Percentiles rank a stretch among this genome's conserved stretches.
Conservation (phyloP, 768 basidiomycete species). For the Tylopilus vinaceipallidus region DNA sequence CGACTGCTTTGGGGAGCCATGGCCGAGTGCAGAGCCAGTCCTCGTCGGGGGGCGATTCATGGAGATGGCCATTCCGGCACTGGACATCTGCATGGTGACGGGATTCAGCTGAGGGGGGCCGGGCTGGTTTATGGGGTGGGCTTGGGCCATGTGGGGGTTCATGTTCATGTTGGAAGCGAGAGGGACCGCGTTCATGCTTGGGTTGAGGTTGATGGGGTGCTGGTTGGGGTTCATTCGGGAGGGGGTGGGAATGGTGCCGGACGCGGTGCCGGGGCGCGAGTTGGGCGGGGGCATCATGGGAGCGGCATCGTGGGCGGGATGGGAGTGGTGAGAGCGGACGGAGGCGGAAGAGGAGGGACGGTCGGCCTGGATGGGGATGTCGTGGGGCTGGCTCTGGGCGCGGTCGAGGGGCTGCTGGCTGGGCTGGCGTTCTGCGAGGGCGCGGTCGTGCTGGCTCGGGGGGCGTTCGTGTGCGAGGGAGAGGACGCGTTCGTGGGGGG, state of each 20-base stretch:
- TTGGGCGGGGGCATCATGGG: conserved; percentile 25
- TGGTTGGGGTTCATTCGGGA: conserved; percentile 28
- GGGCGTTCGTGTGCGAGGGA: conserved; percentile 24
- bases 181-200: conserved; percentile 16
- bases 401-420: conserved; percentile 26
- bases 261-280: conserved; percentile 29
- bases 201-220: conserved; percentile 21
- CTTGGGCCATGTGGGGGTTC: conserved; percentile 13
- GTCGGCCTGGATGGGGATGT: conserved; percentile 21
- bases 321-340: conserved; percentile 28
- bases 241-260: conserved; percentile 13
- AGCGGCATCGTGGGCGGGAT: conserved; percentile 16
- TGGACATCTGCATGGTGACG: conserved; percentile 16
- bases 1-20: conserved; percentile 29
- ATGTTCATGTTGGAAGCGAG: conserved; percentile 15
- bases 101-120: conserved; percentile 18
- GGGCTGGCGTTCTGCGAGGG: conserved; percentile 16
- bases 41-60: conserved; percentile 31
- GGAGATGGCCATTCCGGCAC: conserved; percentile 16
- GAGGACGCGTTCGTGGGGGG: conserved; percentile 23
- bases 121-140: conserved; percentile 24
- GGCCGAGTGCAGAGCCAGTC: conserved; percentile 29
- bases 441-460: conserved; percentile 23
- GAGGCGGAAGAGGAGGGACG: conserved; percentile 30
- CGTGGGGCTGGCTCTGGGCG: conserved; percentile 23